Conservation (phyloP, 768 basidiomycete species). For the Mycena rebaudengoi region DNA sequence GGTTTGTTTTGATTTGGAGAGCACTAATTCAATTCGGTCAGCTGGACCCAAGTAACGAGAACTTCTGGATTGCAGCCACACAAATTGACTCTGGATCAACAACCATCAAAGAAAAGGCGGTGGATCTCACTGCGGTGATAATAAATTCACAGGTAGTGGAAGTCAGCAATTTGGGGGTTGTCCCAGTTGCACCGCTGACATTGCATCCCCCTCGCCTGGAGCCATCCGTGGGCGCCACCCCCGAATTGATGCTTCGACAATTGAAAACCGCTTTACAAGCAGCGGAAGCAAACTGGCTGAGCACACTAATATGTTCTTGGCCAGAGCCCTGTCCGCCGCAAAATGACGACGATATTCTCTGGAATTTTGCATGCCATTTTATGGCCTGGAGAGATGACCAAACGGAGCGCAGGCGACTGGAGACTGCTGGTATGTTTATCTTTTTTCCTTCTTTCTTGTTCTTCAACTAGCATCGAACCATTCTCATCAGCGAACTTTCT, state of each 20-base stretch:
- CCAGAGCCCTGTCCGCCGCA: neutral
- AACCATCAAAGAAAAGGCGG: no score
- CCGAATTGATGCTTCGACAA: neutral
- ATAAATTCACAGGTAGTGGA: no score
- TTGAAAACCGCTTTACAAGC: neutral
- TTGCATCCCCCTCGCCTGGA: no score
- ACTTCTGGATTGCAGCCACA: neutral
- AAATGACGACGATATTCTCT: constrained; percentile 8
- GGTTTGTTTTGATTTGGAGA: neutral
- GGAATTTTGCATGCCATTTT: constrained; percentile 6
- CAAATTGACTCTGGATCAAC: no score
- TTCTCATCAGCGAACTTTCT: neutral
- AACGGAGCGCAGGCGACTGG: neutral
- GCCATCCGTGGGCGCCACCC: neutral
- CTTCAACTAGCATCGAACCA: no score
- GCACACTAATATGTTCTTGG: neutral
- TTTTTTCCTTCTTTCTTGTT: neutral
- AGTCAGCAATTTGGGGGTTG: no score
- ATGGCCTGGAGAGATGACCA: constrained; percentile 6
- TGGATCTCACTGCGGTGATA: no score
- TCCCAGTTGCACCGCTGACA: no score
- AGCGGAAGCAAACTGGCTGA: constrained; percentile 9
- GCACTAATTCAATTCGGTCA: neutral
- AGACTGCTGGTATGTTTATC: neutral
- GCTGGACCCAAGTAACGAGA: neutral